phyloP scores from a whole-genome alignment of 2,329 filamentous ascomycete genomes.

The Lachnellula suecica region DNA sequence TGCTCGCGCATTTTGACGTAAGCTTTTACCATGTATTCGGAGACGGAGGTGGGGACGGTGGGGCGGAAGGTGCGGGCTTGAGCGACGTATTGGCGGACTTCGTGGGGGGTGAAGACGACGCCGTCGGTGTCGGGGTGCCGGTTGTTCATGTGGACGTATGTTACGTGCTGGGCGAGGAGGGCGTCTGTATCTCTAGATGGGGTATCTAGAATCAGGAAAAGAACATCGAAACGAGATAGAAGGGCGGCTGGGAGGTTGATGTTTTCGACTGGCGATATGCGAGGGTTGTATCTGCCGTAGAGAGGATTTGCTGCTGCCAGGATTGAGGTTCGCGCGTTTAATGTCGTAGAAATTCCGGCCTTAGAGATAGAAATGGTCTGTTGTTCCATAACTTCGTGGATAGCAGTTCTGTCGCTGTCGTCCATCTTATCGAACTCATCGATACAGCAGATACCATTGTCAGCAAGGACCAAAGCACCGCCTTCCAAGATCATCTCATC shows the following conservation, averaged over 20 bases:
- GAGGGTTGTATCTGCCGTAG: constrained; percentile 97
- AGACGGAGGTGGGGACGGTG: constrained; percentile 78
- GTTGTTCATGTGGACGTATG: constrained; percentile 96
- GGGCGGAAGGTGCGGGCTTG: constrained; percentile 88
- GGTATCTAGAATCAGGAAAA: constrained; percentile 96
- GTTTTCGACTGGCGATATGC: constrained; percentile 95
- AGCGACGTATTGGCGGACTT: constrained; percentile 95
- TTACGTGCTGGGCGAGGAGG: constrained; percentile 91
- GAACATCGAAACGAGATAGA: constrained; percentile 92
- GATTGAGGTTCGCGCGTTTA: constrained; percentile 95
- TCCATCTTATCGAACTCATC: constrained; percentile 89
- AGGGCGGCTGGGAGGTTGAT: constrained; percentile 98
- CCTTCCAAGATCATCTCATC: constrained; percentile 79
- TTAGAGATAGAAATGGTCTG: constrained; percentile 84
- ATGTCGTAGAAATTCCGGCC: constrained; percentile 92
- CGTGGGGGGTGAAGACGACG: constrained; percentile 85
- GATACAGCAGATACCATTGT: constrained; percentile 82
- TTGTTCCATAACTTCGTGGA: constrained; percentile 88
- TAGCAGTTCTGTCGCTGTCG: constrained; percentile 73
- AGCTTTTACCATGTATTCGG: constrained; percentile 95
- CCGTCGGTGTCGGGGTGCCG: constrained; percentile 78
- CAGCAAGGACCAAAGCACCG: constrained; percentile 74
- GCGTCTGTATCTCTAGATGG: constrained; percentile 87
- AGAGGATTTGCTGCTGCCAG: constrained; percentile 95
- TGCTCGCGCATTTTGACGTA: constrained; percentile 93